These are phyloP conservation scores for Mercurialis annua DNA, from an alignment of 345 rosid genomes.

Conservation along the genomic window DNA sequence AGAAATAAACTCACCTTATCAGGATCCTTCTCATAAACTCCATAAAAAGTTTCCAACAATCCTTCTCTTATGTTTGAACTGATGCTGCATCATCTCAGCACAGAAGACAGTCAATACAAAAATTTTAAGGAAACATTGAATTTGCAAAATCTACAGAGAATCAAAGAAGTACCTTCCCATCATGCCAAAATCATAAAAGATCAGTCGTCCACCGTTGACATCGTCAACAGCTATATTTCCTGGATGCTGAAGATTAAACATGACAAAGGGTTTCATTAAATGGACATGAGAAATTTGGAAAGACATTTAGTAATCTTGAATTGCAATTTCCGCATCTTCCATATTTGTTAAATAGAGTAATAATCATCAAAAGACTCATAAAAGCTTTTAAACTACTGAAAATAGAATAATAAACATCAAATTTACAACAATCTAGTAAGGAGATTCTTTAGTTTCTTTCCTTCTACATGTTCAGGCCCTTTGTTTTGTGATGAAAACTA, in stretches of 20 bases:
- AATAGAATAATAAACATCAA: not conserved
- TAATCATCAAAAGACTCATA: not conserved
- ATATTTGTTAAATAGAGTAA: not conserved
- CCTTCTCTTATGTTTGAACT: conserved; percentile 95
- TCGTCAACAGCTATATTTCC: conserved; percentile 99
- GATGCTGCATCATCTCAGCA: conserved; percentile 50
- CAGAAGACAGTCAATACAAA: conserved; percentile 17
- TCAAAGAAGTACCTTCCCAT: conserved; percentile 85
- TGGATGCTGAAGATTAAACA: conserved; percentile 65
- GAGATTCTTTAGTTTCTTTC: not conserved
- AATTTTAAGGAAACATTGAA: conserved; percentile 16
- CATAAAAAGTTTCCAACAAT: conserved; percentile 80
- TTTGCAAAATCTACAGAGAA: conserved; percentile 7
- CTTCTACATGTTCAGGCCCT: not conserved
- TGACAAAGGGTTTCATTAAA: conserved; percentile 4
- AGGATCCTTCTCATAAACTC: conserved; percentile 90
- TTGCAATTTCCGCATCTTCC: conserved; percentile 7
- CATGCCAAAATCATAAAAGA: conserved; percentile 99
- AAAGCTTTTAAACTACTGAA: not conserved
- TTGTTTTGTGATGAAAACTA: not conserved
- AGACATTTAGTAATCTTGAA: conserved; percentile 10
- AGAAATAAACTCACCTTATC: conserved; percentile 61
- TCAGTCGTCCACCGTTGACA: conserved; percentile 93
- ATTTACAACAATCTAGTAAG: not conserved
- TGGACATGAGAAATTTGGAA: not conserved